Conservation (phyloP, 2,329 filamentous ascomycete genomes). For the Cladophialophora bantiana region DNA sequence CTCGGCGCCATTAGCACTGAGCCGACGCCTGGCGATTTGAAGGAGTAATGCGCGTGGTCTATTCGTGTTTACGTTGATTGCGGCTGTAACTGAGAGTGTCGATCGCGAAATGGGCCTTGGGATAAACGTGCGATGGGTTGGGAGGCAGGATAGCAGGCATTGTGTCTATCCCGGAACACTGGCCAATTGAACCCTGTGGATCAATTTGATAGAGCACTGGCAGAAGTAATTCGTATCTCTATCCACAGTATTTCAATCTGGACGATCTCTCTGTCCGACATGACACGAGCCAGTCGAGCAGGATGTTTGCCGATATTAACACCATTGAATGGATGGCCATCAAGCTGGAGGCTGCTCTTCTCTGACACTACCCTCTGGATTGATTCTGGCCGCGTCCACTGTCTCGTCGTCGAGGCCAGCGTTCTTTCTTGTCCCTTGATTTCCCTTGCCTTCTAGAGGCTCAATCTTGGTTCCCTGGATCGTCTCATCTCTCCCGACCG, state of each 20-base stretch:
- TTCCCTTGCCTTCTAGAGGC: constrained; percentile 34
- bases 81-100: too few relatives aligned
- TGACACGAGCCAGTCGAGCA: too few relatives aligned
- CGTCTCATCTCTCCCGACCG: constrained; percentile 42
- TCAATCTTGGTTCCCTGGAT: constrained; percentile 40
- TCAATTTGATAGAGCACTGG: too few relatives aligned
- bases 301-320: too few relatives aligned
- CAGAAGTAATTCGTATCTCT: too few relatives aligned
- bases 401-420: constrained; percentile 41
- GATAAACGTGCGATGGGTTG: neutral
- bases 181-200: too few relatives aligned
- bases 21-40: constrained; percentile 25
- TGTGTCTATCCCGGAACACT: too few relatives aligned
- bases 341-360: constrained; percentile 39
- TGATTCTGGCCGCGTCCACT: constrained; percentile 38
- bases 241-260: too few relatives aligned
- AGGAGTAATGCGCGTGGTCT: neutral
- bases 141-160: neutral
- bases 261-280: too few relatives aligned
- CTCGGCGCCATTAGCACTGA: constrained; percentile 20
- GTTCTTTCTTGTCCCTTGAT: constrained; percentile 4
- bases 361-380: constrained; percentile 45
- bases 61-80: neutral
- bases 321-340: neutral
- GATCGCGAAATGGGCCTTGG: neutral